Conservation (phyloP, 768 basidiomycete genomes). For the Mycena albidolilacea region DNA sequence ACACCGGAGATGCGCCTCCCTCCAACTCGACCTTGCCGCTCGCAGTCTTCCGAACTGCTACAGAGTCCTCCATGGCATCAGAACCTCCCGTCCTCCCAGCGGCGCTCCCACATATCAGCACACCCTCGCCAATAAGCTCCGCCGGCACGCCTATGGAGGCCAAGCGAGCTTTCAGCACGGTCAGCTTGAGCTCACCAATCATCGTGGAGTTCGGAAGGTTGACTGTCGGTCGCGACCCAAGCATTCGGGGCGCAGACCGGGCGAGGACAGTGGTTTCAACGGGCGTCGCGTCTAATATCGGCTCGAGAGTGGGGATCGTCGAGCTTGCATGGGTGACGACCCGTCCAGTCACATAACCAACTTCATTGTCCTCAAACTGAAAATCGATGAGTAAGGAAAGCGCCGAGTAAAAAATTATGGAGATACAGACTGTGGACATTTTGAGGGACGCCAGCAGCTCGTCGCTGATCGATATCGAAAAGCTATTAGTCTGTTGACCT, state of each 20-base stretch:
- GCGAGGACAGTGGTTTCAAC: conserved; percentile 42
- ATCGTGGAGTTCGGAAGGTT: conserved; percentile 91
- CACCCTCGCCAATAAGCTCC: conserved; percentile 97
- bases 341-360: conserved; percentile 93
- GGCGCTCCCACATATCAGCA: conserved; percentile 86
- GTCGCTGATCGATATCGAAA: conserved; percentile 95
- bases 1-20: conserved; percentile 89
- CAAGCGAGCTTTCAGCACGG: conserved; percentile 87
- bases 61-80: conserved; percentile 73
- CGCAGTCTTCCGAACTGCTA: conserved; percentile 91
- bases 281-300: conserved; percentile 54
- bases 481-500: conserved; percentile 96
- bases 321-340: conserved; percentile 89
- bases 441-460: conserved; percentile 83
- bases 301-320: conserved; percentile 91
- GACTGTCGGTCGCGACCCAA: conserved; percentile 77
- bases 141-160: conserved; percentile 84
- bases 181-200: conserved; percentile 97
- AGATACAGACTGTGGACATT: conserved; percentile 84
- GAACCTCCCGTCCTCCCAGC: conserved; percentile 59
- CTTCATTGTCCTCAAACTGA: conserved; percentile 98
- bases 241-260: conserved; percentile 55
- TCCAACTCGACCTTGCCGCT: conserved; percentile 91
- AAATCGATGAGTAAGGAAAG: conserved; percentile 8
- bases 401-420: background rate